phyloP scores from a whole-genome alignment of 805 yeast genomes.

The Dipodascopsis uninucleata region DNA sequence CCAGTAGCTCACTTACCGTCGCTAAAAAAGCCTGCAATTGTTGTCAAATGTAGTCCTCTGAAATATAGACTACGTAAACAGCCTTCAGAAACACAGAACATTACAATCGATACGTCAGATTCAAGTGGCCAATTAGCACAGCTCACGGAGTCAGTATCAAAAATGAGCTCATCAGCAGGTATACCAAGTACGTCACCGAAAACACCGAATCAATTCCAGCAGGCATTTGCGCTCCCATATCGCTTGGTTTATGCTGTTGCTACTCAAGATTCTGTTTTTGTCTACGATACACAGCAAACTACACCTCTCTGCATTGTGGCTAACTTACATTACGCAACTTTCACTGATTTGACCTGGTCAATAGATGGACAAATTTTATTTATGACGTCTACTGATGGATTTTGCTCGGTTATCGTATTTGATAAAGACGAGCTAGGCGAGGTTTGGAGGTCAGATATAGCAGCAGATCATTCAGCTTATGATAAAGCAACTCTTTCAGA shows the following conservation, averaged over 20 bases:
- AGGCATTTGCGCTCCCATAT: conserved; percentile 61
- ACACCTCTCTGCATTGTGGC: conserved; percentile 70
- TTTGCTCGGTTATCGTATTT: conserved; percentile 67
- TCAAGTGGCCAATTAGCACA: conserved; percentile 14
- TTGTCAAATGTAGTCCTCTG: conserved; percentile 70
- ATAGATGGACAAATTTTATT: conserved; percentile 66
- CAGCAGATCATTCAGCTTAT: too few species aligned
- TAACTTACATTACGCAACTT: conserved; percentile 80
- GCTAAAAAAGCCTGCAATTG: conserved; percentile 78
- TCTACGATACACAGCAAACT: conserved; percentile 73
- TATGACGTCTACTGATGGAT: conserved; percentile 87
- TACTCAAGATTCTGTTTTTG: conserved; percentile 75
- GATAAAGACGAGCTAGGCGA: conserved; percentile 55
- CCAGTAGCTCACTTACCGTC: conserved; percentile 83
- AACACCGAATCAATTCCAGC: conserved; percentile 11
- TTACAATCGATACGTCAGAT: conserved; percentile 21
- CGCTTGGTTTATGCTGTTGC: conserved; percentile 89
- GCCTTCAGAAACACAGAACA: conserved; percentile 11
- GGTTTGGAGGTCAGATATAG: conserved; percentile 29
- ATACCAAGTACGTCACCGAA: conserved; percentile 5
- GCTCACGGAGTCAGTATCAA: conserved; percentile 7
- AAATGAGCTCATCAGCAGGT: conserved; percentile 3
- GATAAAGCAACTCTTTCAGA: too few species aligned
- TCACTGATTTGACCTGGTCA: conserved; percentile 87
- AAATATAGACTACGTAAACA: conserved; percentile 43